These are phyloP conservation scores for Diplodia sapinea DNA, from an alignment of 2,329 filamentous ascomycete genomes.

Conservation along the genomic window DNA sequence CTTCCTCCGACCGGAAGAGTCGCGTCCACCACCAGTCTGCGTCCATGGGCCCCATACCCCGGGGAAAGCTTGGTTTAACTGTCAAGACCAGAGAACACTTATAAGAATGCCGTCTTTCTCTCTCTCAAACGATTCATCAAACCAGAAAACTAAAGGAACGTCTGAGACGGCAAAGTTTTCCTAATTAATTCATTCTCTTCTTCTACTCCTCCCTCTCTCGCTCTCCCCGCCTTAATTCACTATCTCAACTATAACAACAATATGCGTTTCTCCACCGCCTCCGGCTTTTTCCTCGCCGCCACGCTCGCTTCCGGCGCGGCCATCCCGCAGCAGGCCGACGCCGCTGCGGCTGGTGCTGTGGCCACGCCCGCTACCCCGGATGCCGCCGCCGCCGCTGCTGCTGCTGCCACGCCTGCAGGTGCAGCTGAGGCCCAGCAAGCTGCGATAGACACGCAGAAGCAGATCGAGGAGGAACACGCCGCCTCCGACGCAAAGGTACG, in stretches of 20 bases:
- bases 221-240: too few species aligned
- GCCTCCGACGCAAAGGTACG: neutral
- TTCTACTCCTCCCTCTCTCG: too few species aligned
- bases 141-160: slow-evolving; percentile 10
- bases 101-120: neutral
- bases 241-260: neutral
- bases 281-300: slow-evolving; percentile 5
- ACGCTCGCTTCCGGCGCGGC: slow-evolving; percentile 12
- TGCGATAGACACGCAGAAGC: too few species aligned
- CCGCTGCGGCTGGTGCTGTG: neutral
- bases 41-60: neutral
- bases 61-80: neutral
- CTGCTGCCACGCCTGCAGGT: neutral
- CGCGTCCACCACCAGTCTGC: neutral
- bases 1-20: neutral
- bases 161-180: slow-evolving; percentile 21
- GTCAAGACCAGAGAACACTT: neutral
- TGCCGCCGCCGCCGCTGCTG: neutral
- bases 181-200: neutral
- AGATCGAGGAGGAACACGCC: neutral
- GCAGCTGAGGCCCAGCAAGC: neutral
- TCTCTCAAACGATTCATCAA: neutral
- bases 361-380: neutral
- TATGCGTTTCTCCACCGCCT: slow-evolving; percentile 13
- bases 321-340: neutral